Evolutionary conservation across 176 grass and related monocot species (phyloP).

Genomic region (Zoysia pacifica): DNA sequence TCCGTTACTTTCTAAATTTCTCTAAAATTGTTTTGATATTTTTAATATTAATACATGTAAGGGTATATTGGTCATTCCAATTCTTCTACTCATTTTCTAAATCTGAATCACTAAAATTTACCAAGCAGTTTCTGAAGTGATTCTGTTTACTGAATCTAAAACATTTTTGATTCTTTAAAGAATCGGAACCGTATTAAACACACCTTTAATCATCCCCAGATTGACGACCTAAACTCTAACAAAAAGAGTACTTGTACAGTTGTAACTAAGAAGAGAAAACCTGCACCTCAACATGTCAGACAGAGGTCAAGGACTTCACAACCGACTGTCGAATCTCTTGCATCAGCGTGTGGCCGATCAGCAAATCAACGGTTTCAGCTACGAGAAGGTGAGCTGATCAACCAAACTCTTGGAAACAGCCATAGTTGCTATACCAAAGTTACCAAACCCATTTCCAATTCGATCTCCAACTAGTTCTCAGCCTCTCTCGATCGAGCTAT

Average conservation of each 20-base stretch:
- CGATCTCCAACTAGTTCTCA: not conserved
- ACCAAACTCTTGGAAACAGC: slow-evolving; percentile 19
- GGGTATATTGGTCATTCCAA: too few relatives aligned
- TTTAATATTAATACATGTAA: too few relatives aligned
- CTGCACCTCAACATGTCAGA: not conserved
- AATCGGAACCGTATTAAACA: too few relatives aligned
- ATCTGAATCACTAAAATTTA: too few relatives aligned
- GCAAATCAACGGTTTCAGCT: not conserved
- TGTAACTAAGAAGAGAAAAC: not conserved
- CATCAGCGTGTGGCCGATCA: not conserved
- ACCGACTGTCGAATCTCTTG: not conserved
- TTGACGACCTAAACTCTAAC: not conserved
- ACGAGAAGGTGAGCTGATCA: slow-evolving; percentile 31
- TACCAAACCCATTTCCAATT: not conserved
- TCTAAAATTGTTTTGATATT: too few relatives aligned
- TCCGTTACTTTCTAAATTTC: too few relatives aligned
- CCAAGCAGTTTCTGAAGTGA: too few relatives aligned
- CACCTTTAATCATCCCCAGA: not conserved
- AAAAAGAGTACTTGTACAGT: not conserved
- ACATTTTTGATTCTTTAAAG: too few relatives aligned
- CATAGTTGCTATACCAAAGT: not conserved
- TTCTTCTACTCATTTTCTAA: too few relatives aligned
- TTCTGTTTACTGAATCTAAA: too few relatives aligned
- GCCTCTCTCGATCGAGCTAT: not conserved
- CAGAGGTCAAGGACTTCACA: not conserved